phyloP scores from a whole-genome alignment of 1,139 yeast genomes.

The Geotrichum reessii region DNA sequence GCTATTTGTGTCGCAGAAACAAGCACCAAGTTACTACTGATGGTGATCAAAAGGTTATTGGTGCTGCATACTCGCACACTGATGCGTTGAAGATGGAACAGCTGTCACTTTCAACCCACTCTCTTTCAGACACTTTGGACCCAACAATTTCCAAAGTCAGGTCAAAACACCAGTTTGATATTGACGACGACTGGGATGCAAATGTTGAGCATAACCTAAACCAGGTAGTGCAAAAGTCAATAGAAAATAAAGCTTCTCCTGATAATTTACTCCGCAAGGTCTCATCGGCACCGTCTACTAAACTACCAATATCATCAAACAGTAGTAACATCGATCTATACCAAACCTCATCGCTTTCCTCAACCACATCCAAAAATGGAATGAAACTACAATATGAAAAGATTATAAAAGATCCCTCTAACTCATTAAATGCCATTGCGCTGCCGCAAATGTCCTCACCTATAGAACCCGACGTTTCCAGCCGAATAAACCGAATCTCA shows the following conservation, averaged over 20 bases:
- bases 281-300: slow-evolving; percentile 8
- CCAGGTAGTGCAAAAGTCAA: slow-evolving; percentile 34
- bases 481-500: slow-evolving; percentile 53
- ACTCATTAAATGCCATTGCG: slow-evolving; percentile 15
- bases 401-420: slow-evolving; percentile 33
- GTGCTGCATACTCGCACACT: slow-evolving; percentile 42
- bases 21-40: slow-evolving; percentile 19
- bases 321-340: background rate
- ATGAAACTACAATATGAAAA: slow-evolving; percentile 35
- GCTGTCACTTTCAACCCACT: slow-evolving; percentile 16
- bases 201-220: slow-evolving; percentile 53
- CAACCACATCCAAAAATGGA: slow-evolving; percentile 21
- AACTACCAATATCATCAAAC: background rate
- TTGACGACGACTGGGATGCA: slow-evolving; percentile 93
- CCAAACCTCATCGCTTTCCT: background rate
- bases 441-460: slow-evolving; percentile 10
- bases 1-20: background rate
- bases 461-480: slow-evolving; percentile 47
- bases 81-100: slow-evolving; percentile 29
- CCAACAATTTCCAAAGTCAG: slow-evolving; percentile 6
- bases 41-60: slow-evolving; percentile 37
- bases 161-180: slow-evolving; percentile 41
- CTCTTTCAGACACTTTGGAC: slow-evolving; percentile 13
- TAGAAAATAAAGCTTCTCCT: slow-evolving; percentile 30
- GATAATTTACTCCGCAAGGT: slow-evolving; percentile 10